These are phyloP conservation scores for Kuraishia floccosa DNA, from an alignment of 805 yeast species.

Conservation along the genomic window DNA sequence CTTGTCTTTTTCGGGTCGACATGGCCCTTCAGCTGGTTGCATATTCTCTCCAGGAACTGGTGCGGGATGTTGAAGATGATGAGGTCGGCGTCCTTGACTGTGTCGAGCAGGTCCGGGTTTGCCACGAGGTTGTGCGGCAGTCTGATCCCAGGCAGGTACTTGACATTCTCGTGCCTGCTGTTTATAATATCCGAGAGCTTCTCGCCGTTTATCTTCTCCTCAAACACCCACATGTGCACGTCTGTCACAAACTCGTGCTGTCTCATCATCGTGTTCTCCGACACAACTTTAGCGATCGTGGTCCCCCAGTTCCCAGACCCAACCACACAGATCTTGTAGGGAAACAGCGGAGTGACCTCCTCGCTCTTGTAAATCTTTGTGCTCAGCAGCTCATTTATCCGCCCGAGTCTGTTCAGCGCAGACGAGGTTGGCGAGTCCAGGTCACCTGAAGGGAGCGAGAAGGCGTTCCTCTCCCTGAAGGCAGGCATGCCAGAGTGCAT, in stretches of 20 bases:
- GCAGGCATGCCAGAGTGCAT: too few relatives aligned
- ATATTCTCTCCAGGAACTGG: slow-evolving; percentile 78
- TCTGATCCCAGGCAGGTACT: slow-evolving; percentile 80
- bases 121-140: slow-evolving; percentile 85
- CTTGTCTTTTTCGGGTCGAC: slow-evolving; percentile 59
- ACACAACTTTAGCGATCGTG: slow-evolving; percentile 89
- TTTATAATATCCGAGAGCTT: slow-evolving; percentile 88
- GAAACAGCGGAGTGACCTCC: slow-evolving; percentile 10
- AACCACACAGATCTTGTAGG: slow-evolving; percentile 57
- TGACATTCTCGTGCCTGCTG: slow-evolving; percentile 84
- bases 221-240: slow-evolving; percentile 96
- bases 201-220: slow-evolving; percentile 69
- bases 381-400: too few relatives aligned
- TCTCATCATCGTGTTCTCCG: slow-evolving; percentile 73
- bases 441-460: too few relatives aligned
- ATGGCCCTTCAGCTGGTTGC: slow-evolving; percentile 66
- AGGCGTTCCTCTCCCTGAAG: too few relatives aligned
- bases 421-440: too few relatives aligned
- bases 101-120: slow-evolving; percentile 68
- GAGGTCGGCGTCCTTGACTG: slow-evolving; percentile 76
- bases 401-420: too few relatives aligned
- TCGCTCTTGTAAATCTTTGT: too few relatives aligned
- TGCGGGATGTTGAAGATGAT: slow-evolving; percentile 94
- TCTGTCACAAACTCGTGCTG: slow-evolving; percentile 58
- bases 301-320: slow-evolving; percentile 99